These are phyloP conservation scores for Acer negundo DNA, from an alignment of 345 rosid genomes.

Conservation along the genomic window DNA sequence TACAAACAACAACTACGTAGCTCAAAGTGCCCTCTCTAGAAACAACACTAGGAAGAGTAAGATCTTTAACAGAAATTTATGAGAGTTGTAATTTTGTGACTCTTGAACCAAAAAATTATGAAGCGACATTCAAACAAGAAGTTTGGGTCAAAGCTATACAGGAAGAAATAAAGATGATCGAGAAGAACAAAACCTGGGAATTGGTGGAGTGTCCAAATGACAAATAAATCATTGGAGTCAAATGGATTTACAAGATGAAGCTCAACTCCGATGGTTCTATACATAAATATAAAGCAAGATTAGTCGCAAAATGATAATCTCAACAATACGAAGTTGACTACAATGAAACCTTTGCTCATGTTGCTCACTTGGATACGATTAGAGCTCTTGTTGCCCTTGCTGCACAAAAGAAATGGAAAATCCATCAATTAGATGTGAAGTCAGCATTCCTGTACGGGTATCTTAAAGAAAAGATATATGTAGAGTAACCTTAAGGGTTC, in stretches of 20 bases:
- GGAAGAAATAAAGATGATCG: no score
- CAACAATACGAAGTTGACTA: not conserved
- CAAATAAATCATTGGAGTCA: not conserved
- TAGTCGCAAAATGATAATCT: not conserved
- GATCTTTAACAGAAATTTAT: not conserved
- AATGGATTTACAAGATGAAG: not conserved
- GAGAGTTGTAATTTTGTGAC: no score
- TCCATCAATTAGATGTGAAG: not conserved
- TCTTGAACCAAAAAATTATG: no score
- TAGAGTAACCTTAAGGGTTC: conserved; percentile 3
- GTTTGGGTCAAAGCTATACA: no score
- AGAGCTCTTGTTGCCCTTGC: not conserved
- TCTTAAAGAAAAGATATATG: not conserved
- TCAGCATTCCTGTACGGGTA: not conserved
- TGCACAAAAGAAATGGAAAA: not conserved
- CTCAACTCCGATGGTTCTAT: not conserved
- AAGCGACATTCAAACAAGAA: no score
- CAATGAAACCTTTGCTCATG: not conserved
- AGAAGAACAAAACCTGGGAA: no score
- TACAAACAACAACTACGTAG: no score
- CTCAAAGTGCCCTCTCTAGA: no score
- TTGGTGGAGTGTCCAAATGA: no score
- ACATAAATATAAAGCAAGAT: not conserved
- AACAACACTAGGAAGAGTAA: no score
- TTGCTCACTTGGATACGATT: not conserved